Conservation (phyloP, 176 grass and related monocot species). For the Aegilops speltoides region DNA sequence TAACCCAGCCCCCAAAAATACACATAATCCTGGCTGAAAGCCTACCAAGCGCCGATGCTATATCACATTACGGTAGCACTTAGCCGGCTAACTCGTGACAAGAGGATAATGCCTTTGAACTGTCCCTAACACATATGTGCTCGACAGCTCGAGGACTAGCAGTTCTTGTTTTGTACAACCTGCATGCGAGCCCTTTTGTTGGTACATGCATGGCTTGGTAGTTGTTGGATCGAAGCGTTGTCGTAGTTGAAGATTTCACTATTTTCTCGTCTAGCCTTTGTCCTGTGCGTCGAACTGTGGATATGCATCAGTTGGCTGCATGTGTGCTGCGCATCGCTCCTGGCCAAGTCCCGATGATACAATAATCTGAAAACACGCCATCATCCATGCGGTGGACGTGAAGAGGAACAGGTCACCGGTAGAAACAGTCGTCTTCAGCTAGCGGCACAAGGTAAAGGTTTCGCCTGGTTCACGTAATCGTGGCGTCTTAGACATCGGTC, state of each 20-base stretch:
- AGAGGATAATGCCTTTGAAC: slow-evolving; percentile 13
- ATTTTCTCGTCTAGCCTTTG: not conserved
- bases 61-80: not conserved
- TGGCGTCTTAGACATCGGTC: not conserved
- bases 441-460: not conserved
- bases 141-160: slow-evolving; percentile 20
- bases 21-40: not conserved
- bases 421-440: not conserved
- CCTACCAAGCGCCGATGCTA: not conserved
- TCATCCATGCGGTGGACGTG: not conserved
- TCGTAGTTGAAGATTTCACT: not conserved
- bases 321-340: not conserved
- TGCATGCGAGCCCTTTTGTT: slow-evolving; percentile 25
- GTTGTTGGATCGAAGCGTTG: slow-evolving; percentile 33
- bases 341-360: not conserved
- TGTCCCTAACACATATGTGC: not conserved
- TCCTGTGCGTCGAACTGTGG: not conserved
- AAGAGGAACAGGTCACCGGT: not conserved
- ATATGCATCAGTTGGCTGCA: not conserved
- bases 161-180: not conserved
- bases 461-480: not conserved
- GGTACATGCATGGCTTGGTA: slow-evolving; percentile 19
- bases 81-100: slow-evolving; percentile 10
- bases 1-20: not conserved
- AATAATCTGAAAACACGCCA: not conserved